Evolutionary conservation across 176 grass and related monocot species (phyloP), one percentile per base, ranked within the genome.

Genomic region (Bothriochloa decipiens): DNA sequence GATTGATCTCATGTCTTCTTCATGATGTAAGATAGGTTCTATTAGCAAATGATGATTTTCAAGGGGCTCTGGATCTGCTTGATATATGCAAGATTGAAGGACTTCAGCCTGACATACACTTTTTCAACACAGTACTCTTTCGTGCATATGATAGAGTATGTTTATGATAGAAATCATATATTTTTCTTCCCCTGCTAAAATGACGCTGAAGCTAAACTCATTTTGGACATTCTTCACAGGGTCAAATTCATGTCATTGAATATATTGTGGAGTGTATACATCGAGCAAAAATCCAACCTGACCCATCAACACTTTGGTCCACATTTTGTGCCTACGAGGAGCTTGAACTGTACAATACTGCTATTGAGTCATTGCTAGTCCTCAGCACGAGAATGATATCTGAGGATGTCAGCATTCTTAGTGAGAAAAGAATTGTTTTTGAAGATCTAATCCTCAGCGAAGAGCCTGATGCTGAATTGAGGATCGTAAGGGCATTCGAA

Each of bases 371-470:
- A 71, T 91, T 95, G 71, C 96, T 88, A 53, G 93, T 98, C 41
- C 81, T 98, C 26, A 87, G 93, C 75, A 41, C 94, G 87, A 90
- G 91, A 82, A 90, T 92, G 93, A 86, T 98, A 76, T 94, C 93
- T 35, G 70, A 90, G 57, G 85, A 94, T 25, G 62, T 50, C 18
- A 76, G 62, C 71, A 23, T 83, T 63, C 80, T 91, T 76, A 68
- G 85, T 79, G 83, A 92, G 79, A 88, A 89, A 77, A 84, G 74
- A 76, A 81, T 52, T 76, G 5, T 33, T 71, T 90, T 88, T 58
- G 91, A 95, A 76, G 87, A 98, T 81, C 70, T 98, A 77, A 86
- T 98, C 65, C 80, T 89, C 70, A 85, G 80, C 60, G 96, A 95
- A 91, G 96, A 93, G n/a, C 80, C 77, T 63, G 84, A 91, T 65